These are phyloP conservation scores for Yarrowia sp. DNA, from an alignment of 805 yeast species.

Conservation along the genomic window DNA sequence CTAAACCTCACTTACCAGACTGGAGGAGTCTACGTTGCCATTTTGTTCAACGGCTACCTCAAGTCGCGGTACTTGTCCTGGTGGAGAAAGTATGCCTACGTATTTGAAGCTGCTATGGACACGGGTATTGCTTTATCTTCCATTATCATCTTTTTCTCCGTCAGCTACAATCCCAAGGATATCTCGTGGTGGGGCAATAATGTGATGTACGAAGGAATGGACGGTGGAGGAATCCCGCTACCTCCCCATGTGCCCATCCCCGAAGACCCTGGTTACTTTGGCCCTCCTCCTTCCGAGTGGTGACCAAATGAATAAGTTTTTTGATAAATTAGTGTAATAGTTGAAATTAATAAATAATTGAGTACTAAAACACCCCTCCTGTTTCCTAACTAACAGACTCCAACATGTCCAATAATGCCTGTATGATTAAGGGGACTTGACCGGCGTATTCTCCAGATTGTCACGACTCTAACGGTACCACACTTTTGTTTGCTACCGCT, in stretches of 20 bases:
- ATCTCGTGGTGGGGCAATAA: slow-evolving; percentile 9
- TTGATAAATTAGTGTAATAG: too few species aligned
- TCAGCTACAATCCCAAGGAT: too few species aligned
- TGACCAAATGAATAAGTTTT: too few species aligned
- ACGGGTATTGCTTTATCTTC: slow-evolving; percentile 1
- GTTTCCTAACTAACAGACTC: too few species aligned
- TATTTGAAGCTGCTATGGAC: slow-evolving; percentile 8
- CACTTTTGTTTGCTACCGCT: too few species aligned
- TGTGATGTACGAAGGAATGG: background rate
- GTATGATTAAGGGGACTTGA: too few species aligned
- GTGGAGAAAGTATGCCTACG: slow-evolving; percentile 18
- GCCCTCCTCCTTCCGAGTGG: slow-evolving; percentile 12
- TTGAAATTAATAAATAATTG: too few species aligned
- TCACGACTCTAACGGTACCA: too few species aligned
- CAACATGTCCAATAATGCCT: too few species aligned
- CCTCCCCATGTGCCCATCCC: background rate
- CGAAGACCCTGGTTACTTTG: slow-evolving; percentile 7
- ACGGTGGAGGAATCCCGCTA: background rate
- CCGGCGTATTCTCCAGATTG: too few species aligned
- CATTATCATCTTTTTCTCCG: slow-evolving; percentile 4
- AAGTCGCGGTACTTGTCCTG: too few species aligned
- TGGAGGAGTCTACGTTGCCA: slow-evolving; percentile 2
- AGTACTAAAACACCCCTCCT: too few species aligned
- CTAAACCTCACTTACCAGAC: slow-evolving; percentile 13
- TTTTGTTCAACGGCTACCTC: slow-evolving; percentile 1